A percentile compares a stretch with the other conserved stretches of the same genome.
Evolutionary conservation across 1,284 basidiomycete species (phyloP).

Genomic region (Sphagnurus paluster): DNA sequence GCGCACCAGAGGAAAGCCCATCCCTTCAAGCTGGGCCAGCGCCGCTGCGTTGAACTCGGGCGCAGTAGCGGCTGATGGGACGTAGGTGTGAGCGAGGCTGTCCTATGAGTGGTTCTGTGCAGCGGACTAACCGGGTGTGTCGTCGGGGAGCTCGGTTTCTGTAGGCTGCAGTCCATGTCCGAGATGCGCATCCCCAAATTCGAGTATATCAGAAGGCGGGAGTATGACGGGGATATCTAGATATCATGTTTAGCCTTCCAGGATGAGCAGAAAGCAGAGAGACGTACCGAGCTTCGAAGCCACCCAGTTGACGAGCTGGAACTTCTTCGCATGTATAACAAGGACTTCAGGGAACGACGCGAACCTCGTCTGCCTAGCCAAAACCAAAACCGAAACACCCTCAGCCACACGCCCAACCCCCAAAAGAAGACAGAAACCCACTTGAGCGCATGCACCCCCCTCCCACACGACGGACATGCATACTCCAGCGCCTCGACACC

Average conservation of each 20-base stretch:
- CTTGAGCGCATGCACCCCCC: slow-evolving; percentile 44
- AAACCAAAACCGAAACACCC: background rate
- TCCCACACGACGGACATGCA: slow-evolving; percentile 51
- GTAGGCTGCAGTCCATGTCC: slow-evolving; percentile 74
- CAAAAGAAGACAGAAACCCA: slow-evolving; percentile 23
- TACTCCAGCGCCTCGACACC: slow-evolving; percentile 75
- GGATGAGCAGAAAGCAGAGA: background rate
- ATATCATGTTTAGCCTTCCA: background rate
- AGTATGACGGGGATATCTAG: slow-evolving; percentile 89
- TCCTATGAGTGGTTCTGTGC: too few relatives aligned
- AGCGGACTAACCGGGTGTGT: slow-evolving; percentile 22
- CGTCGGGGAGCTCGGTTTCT: slow-evolving; percentile 75
- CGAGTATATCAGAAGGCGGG: slow-evolving; percentile 58
- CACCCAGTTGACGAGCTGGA: slow-evolving; percentile 97
- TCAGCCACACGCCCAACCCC: background rate
- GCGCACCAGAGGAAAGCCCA: slow-evolving; percentile 86
- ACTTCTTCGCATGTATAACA: slow-evolving; percentile 91
- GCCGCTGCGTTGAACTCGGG: slow-evolving; percentile 75
- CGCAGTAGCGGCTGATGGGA: slow-evolving; percentile 32
- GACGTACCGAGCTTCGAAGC: slow-evolving; percentile 86
- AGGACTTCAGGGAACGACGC: slow-evolving; percentile 89
- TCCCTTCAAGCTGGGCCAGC: slow-evolving; percentile 74
- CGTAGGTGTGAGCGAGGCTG: too few relatives aligned
- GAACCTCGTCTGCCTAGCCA: slow-evolving; percentile 67
- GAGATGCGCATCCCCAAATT: slow-evolving; percentile 65